phyloP scores from a whole-genome alignment of 2,329 filamentous ascomycete genomes.

The Sporothrix pseudoabietina region DNA sequence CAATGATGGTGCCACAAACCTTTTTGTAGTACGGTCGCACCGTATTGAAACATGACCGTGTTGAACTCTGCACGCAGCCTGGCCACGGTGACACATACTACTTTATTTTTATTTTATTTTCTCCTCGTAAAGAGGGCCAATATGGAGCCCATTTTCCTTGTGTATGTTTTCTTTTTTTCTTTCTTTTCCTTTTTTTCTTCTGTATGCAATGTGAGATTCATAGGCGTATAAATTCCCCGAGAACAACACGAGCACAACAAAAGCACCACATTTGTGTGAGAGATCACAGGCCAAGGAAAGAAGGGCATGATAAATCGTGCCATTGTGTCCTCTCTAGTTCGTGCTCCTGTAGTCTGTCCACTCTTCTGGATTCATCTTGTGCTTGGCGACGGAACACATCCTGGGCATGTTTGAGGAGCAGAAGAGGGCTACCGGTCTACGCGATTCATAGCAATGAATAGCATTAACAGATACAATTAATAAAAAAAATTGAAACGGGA shows the following conservation, averaged over 20 bases:
- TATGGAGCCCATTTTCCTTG: background rate
- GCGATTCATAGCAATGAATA: no score
- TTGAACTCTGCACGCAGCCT: constrained; percentile 15
- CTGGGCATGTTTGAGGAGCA: background rate
- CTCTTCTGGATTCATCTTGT: background rate
- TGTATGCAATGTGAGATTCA: background rate
- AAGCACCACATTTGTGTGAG: background rate
- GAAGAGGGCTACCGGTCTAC: background rate
- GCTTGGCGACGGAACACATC: background rate
- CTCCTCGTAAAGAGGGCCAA: background rate
- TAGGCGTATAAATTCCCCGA: constrained; percentile 2
- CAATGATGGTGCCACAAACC: background rate
- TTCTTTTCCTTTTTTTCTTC: background rate
- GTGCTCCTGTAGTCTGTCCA: background rate
- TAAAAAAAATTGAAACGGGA: no score
- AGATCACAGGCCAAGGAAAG: background rate
- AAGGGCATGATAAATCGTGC: background rate
- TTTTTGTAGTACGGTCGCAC: background rate
- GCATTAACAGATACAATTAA: no score
- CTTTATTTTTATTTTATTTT: background rate
- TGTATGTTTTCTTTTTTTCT: background rate
- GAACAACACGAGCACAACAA: background rate
- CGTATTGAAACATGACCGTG: background rate
- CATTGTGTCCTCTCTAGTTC: background rate
- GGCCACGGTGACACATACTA: background rate